Conservation (phyloP, 2,329 filamentous ascomycete species). For the Alternaria sp. region DNA sequence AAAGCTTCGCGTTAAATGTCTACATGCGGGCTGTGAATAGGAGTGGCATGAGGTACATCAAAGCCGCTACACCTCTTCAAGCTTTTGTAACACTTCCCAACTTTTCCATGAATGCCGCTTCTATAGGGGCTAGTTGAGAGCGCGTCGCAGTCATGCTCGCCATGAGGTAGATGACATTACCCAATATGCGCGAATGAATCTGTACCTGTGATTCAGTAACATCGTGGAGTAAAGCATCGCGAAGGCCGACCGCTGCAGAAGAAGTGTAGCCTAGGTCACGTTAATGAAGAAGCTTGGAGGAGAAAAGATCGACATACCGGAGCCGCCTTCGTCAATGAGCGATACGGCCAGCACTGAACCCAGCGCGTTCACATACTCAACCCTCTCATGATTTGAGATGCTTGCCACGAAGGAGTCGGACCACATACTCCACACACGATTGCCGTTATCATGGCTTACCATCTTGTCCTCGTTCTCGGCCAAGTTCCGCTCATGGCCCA, state of each 20-base stretch:
- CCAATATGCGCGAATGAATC: constrained; percentile 66
- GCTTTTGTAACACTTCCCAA: constrained; percentile 2
- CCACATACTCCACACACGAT: constrained; percentile 74
- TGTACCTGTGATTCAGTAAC: constrained; percentile 48
- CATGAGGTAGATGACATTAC: constrained; percentile 68
- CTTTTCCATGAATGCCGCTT: constrained; percentile 28
- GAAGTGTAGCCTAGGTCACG: constrained; percentile 60
- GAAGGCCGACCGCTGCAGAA: constrained; percentile 60
- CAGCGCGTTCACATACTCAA: constrained; percentile 73
- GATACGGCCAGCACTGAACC: constrained; percentile 76
- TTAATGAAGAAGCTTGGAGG: background rate
- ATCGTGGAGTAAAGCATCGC: constrained; percentile 55
- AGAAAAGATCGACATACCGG: constrained; percentile 43
- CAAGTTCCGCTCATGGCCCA: constrained; percentile 1
- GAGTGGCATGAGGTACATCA: background rate
- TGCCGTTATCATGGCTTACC: background rate
- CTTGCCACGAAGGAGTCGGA: constrained; percentile 63
- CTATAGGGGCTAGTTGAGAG: constrained; percentile 22
- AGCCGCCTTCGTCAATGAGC: constrained; percentile 57
- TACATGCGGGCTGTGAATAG: background rate
- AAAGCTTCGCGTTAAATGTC: background rate
- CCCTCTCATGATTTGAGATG: constrained; percentile 63
- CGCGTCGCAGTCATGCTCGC: constrained; percentile 52
- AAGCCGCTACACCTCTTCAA: background rate
- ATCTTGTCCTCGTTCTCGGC: background rate